phyloP scores from a whole-genome alignment of 352 stramenopile genomes.

The Globisporangium sylvaticum region DNA sequence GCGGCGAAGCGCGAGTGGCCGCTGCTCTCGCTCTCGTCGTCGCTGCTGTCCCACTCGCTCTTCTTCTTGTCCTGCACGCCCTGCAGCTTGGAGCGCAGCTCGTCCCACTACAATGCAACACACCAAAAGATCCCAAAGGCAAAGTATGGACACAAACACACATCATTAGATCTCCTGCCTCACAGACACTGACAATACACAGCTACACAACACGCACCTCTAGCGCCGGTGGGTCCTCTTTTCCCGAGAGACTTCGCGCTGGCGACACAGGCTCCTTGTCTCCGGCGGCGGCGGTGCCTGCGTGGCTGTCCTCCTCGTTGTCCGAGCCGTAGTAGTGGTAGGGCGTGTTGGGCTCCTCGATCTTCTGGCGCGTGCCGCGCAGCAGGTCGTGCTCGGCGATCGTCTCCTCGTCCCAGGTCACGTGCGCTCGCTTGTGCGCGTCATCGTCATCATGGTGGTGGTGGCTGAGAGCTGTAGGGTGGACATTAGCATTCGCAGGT shows the following conservation, averaged over 20 bases:
- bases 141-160: neutral
- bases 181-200: constrained; percentile 14
- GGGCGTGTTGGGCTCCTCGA: constrained; percentile 92
- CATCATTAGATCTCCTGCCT: neutral
- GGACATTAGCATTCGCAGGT: neutral
- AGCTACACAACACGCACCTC: constrained; percentile 18
- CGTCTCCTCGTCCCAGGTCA: constrained; percentile 91
- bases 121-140: neutral
- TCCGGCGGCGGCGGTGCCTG: constrained; percentile 14
- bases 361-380: constrained; percentile 91
- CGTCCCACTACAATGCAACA: constrained; percentile 41
- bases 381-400: constrained; percentile 90
- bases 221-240: constrained; percentile 33
- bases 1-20: constrained; percentile 23
- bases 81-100: constrained; percentile 66
- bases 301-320: constrained; percentile 19
- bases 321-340: constrained; percentile 71
- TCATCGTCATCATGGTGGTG: neutral
- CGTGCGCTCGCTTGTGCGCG: constrained; percentile 22
- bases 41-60: constrained; percentile 60
- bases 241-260: constrained; percentile 44
- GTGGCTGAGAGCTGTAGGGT: neutral
- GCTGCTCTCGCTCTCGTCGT: constrained; percentile 26
- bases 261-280: constrained; percentile 37
- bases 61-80: constrained; percentile 37